These are phyloP conservation scores for Lactifluus volemus DNA, from an alignment of 768 basidiomycete genomes.

Conservation along the genomic window DNA sequence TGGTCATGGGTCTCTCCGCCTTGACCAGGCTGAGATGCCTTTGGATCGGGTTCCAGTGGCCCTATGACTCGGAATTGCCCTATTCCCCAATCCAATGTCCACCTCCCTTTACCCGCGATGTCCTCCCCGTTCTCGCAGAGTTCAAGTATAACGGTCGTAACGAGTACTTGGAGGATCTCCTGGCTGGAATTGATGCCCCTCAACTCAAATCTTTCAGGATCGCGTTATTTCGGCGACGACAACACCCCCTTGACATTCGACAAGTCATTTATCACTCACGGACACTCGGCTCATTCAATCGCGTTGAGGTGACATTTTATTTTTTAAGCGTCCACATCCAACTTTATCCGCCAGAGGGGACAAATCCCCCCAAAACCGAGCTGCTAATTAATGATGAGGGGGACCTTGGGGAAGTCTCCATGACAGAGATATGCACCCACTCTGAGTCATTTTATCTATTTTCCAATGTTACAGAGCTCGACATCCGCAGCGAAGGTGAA, in stretches of 20 bases:
- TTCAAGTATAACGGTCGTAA: background rate
- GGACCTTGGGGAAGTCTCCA: no score
- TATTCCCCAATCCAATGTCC: background rate
- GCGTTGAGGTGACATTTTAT: no score
- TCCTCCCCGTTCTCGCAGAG: background rate
- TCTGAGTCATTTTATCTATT: no score
- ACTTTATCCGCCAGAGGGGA: background rate
- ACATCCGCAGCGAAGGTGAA: no score
- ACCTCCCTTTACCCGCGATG: background rate
- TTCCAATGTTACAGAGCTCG: no score
- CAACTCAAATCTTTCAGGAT: background rate
- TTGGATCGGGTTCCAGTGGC: background rate
- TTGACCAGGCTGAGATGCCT: background rate
- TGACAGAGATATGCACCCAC: background rate
- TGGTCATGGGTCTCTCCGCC: background rate
- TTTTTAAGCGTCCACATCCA: no score
- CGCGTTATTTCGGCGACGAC: background rate
- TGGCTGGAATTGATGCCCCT: background rate
- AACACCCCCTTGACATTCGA: no score
- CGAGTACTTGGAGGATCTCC: background rate
- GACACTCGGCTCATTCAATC: no score
- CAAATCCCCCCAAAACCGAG: background rate
- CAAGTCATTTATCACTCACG: no score
- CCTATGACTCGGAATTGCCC: background rate
- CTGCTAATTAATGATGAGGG: no score